Conservation (phyloP, 2,329 filamentous ascomycete genomes). For the Cercospora zeina region DNA sequence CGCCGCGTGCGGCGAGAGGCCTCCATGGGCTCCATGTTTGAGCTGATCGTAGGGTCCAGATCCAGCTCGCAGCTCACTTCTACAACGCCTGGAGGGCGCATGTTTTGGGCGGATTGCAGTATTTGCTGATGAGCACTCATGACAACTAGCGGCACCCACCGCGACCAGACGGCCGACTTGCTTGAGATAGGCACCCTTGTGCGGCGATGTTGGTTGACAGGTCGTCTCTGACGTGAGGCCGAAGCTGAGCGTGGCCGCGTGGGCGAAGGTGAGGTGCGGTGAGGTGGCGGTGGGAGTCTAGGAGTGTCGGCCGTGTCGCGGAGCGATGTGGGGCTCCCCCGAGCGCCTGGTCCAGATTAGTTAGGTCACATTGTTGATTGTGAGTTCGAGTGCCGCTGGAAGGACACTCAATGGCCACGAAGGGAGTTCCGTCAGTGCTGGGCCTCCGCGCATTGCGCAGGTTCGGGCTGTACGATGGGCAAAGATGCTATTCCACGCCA, state of each 20-base stretch:
- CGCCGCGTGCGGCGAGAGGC: not conserved
- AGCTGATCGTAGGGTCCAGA: not conserved
- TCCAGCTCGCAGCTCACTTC: not conserved
- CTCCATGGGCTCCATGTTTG: not conserved
- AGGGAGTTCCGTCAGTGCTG: conserved; percentile 37
- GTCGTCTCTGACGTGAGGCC: not conserved
- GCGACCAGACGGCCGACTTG: not conserved
- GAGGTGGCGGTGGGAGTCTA: conserved; percentile 25
- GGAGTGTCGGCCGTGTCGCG: conserved; percentile 18
- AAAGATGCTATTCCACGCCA: conserved; percentile 32
- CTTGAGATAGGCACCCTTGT: not conserved
- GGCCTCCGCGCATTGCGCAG: conserved; percentile 36
- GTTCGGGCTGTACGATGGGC: conserved; percentile 28
- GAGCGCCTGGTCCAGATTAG: conserved; percentile 24
- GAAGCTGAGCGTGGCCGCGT: not conserved
- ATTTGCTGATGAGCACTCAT: not conserved
- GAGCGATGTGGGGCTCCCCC: not conserved
- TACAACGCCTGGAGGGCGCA: not conserved
- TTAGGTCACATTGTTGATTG: not conserved
- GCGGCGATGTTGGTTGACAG: not conserved
- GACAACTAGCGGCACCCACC: not conserved
- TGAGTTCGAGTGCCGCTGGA: not conserved
- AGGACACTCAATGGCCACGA: conserved; percentile 27
- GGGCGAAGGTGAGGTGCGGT: not conserved
- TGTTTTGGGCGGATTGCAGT: not conserved